These are phyloP conservation scores for Sporobolomyces roseus DNA, from an alignment of 768 basidiomycete species.

Conservation along the genomic window DNA sequence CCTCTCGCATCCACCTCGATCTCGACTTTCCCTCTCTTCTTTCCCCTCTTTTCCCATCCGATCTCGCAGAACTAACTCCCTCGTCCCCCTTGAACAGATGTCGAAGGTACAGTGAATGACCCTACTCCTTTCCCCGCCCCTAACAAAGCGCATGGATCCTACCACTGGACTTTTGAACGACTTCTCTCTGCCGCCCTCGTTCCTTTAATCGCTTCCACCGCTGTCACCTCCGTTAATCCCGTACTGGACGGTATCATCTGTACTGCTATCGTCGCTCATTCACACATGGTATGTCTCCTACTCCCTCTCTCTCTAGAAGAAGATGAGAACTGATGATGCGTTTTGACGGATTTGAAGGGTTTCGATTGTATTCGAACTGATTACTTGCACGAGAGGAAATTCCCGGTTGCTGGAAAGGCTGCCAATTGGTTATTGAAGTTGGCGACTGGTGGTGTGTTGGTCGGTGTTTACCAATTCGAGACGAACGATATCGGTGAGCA, in stretches of 20 bases:
- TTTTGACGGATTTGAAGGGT: conserved; percentile 50
- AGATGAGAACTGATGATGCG: background rate
- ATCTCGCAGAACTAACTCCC: too few species aligned
- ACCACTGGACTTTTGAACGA: conserved; percentile 91
- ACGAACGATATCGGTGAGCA: conserved; percentile 91
- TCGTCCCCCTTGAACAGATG: too few species aligned
- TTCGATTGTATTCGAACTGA: conserved; percentile 75
- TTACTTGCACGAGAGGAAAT: conserved; percentile 91
- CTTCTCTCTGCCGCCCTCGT: conserved; percentile 80
- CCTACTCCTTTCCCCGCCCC: conserved; percentile 74
- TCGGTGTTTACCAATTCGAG: conserved; percentile 96
- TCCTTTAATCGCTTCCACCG: conserved; percentile 80
- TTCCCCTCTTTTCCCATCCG: too few species aligned
- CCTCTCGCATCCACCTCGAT: background rate
- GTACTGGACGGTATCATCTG: conserved; percentile 85
- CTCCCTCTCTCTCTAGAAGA: background rate
- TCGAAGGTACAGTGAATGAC: conserved; percentile 91
- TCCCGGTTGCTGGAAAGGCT: conserved; percentile 69
- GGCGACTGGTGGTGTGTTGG: conserved; percentile 72
- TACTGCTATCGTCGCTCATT: conserved; percentile 83
- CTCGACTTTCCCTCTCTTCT: too few species aligned
- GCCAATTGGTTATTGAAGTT: conserved; percentile 71
- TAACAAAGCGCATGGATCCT: conserved; percentile 71
- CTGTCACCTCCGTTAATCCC: conserved; percentile 75
- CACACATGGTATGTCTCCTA: conserved; percentile 73